Conservation (phyloP, 2,329 filamentous ascomycete species). For the Geosmithia morbida region DNA sequence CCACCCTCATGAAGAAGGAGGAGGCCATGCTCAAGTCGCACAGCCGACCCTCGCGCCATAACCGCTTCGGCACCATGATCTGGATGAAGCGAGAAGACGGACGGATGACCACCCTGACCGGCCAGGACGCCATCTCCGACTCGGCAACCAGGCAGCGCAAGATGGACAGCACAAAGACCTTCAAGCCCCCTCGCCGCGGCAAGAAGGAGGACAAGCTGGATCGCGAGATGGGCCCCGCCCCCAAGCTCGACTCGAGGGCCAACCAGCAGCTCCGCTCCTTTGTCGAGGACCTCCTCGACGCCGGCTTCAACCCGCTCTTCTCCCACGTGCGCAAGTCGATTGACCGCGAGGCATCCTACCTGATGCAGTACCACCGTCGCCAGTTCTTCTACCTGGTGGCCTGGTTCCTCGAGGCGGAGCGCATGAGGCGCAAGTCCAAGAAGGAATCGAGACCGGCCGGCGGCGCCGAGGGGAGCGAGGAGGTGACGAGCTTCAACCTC, state of each 20-base stretch:
- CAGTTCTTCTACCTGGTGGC: slow-evolving; percentile 88
- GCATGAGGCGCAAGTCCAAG: slow-evolving; percentile 49
- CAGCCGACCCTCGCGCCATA: slow-evolving; percentile 73
- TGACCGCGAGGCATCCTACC: slow-evolving; percentile 73
- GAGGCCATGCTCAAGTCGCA: slow-evolving; percentile 67
- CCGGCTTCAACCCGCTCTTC: slow-evolving; percentile 88
- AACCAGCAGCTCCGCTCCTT: slow-evolving; percentile 66
- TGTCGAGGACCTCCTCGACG: slow-evolving; percentile 86
- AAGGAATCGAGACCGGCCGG: slow-evolving; percentile 21
- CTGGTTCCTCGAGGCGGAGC: slow-evolving; percentile 86
- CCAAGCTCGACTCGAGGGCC: slow-evolving; percentile 57
- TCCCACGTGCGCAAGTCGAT: slow-evolving; percentile 75
- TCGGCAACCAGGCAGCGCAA: slow-evolving; percentile 63
- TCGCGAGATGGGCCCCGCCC: slow-evolving; percentile 63
- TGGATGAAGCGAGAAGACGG: slow-evolving; percentile 84
- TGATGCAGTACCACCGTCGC: slow-evolving; percentile 60
- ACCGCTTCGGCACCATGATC: slow-evolving; percentile 91
- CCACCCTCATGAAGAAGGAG: slow-evolving; percentile 65
- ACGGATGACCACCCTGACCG: slow-evolving; percentile 74
- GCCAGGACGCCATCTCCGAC: slow-evolving; percentile 70
- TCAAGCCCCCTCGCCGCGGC: slow-evolving; percentile 60
- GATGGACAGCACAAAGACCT: slow-evolving; percentile 84
- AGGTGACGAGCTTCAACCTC: slow-evolving; percentile 66
- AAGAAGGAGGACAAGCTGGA: slow-evolving; percentile 47
- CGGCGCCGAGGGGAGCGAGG: slow-evolving; percentile 19